A percentile compares a stretch with the other conserved stretches of the same genome.
Evolutionary conservation across 1,139 yeast genomes (phyloP).

Genomic region (Blastobotrys capitulatus): DNA sequence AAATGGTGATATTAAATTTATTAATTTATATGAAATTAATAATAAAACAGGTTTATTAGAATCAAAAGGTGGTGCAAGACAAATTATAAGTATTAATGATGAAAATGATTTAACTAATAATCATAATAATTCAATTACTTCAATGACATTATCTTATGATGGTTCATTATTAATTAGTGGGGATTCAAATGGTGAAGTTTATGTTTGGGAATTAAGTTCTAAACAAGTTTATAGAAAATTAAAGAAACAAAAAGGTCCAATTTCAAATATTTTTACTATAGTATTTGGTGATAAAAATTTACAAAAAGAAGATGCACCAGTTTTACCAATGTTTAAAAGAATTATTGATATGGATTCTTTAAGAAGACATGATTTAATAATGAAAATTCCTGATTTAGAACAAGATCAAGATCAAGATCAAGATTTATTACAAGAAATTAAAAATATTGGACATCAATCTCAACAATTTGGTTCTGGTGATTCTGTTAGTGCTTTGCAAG

Average conservation of each 20-base stretch:
- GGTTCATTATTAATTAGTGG: constrained; percentile 74
- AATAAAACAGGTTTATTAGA: constrained; percentile 41
- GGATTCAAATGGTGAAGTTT: constrained; percentile 61
- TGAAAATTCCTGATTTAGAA: constrained; percentile 13
- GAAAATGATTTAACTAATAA: constrained; percentile 20
- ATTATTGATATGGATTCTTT: constrained; percentile 19
- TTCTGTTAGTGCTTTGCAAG: constrained; percentile 21
- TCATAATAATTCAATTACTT: constrained; percentile 40
- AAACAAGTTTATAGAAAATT: constrained; percentile 68
- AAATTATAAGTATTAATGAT: constrained; percentile 30
- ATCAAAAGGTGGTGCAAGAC: constrained; percentile 57
- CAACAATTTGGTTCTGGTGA: constrained; percentile 16
- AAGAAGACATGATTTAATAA: constrained; percentile 23
- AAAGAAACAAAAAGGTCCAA: constrained; percentile 42
- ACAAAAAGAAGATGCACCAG: constrained; percentile 1
- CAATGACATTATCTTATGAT: constrained; percentile 61
- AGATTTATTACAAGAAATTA: constrained; percentile 8
- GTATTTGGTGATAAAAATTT: constrained; percentile 2
- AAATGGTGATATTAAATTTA: constrained; percentile 55
- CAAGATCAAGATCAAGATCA: not conserved
- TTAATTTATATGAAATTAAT: constrained; percentile 52
- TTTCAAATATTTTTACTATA: constrained; percentile 14
- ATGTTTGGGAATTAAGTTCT: constrained; percentile 67
- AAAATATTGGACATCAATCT: constrained; percentile 15
- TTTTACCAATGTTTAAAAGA: constrained; percentile 26